A percentile compares a stretch with the other conserved stretches of the same genome.
These are phyloP conservation scores for Fusarium zealandicum DNA, from an alignment of 2,329 filamentous ascomycete species.

Conservation along the genomic window DNA sequence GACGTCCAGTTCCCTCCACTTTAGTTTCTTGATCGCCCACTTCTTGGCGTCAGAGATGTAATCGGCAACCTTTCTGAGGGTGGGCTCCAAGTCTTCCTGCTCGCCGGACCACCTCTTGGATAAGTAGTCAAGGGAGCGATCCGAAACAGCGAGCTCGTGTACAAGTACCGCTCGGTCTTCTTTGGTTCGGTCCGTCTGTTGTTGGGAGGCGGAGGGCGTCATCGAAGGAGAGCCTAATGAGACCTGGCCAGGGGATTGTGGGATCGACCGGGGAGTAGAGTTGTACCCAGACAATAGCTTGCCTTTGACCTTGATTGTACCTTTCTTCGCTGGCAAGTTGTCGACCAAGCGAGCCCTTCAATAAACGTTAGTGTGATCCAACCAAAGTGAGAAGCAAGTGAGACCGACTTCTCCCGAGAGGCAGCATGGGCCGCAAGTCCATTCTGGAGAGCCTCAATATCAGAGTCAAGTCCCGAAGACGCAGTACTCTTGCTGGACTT, in stretches of 20 bases:
- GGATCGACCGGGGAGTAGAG: slow-evolving; percentile 51
- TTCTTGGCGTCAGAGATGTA: slow-evolving; percentile 56
- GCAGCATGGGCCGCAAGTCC: slow-evolving; percentile 48
- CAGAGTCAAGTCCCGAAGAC: slow-evolving; percentile 56
- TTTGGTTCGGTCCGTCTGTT: slow-evolving; percentile 61
- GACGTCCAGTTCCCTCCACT: slow-evolving; percentile 70
- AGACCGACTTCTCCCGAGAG: slow-evolving; percentile 47
- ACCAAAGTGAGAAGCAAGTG: slow-evolving; percentile 16
- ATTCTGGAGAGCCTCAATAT: slow-evolving; percentile 58
- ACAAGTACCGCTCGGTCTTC: slow-evolving; percentile 62
- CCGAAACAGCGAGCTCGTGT: slow-evolving; percentile 65
- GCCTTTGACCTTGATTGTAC: slow-evolving; percentile 50
- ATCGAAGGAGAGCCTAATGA: slow-evolving; percentile 62
- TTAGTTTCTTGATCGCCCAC: slow-evolving; percentile 63
- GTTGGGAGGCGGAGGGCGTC: slow-evolving; percentile 59
- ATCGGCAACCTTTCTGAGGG: slow-evolving; percentile 66
- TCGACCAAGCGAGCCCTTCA: slow-evolving; percentile 47
- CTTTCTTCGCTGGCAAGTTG: slow-evolving; percentile 46
- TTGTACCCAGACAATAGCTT: slow-evolving; percentile 52
- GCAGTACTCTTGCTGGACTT: slow-evolving; percentile 46
- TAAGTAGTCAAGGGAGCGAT: slow-evolving; percentile 59
- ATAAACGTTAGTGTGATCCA: slow-evolving; percentile 39
- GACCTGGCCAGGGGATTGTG: slow-evolving; percentile 64
- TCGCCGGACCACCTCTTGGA: slow-evolving; percentile 58
- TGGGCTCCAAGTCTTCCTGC: slow-evolving; percentile 60